Evolutionary conservation across 805 yeast species (phyloP), one percentile per base, ranked within the genome.

Genomic region (Schwanniomyces pseudopolymorphus): DNA sequence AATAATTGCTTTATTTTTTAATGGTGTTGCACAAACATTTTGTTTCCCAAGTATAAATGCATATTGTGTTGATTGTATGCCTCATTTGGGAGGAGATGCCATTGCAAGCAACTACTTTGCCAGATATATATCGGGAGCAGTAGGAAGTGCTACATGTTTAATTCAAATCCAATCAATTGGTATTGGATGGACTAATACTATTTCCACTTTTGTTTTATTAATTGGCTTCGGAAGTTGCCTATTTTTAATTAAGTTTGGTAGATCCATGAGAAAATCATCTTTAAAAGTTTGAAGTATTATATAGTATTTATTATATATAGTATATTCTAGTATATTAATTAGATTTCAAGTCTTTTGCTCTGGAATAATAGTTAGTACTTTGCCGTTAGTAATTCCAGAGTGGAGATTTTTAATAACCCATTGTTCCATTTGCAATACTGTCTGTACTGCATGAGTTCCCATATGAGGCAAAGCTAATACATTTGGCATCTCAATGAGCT

Each of bases 401-500:
- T 68, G 66, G 9, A 86, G 78, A 63, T 89, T 89, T 35, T 75
- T 73, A 20, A 86, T 80, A 25, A 84, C 88, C 56, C 77, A 77
- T 53, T 78, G 79, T 66, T 89, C 95, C 95, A 90, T 87, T 53
- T 75, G 74, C 54, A 73, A 68, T 59, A 85, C 78, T 4, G 94
- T 85, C 64, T 87, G 89, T 40, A 68, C 64, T 5, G 89, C 72
- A 60, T 78, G 80, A 0, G 94, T 85, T 28, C 94, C 96, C 81
- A 85, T 79, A 61, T 87, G 96, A 10, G 96, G 96, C 49, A 85
- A 66, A 13, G 84, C 77, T 16, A 81, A 75, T 35, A 87, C 85
- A 50, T 82, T 82, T n/a, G 85, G 83, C 64, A 83, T 61, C 22
- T 68, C 64, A 39, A 75, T 63, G 50, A 84, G 63, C 47, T 83